Evolutionary conservation across 192 early-diverging fungal species (phyloP), one percentile per base, ranked within the genome.

Genomic region (Coemansia erecta): DNA sequence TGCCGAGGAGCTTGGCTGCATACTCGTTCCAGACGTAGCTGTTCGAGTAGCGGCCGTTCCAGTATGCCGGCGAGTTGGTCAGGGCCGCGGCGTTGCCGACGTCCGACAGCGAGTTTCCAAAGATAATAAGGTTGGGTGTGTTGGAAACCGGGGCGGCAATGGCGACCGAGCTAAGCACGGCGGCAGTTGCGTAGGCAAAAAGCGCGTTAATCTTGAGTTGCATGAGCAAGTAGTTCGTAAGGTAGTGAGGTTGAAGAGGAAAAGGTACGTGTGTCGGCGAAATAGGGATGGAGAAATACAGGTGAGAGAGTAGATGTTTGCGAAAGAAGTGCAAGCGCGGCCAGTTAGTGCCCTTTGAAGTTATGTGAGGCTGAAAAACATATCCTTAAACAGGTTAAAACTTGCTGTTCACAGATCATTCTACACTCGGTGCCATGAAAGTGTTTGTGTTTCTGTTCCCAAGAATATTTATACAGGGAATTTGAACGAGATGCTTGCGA

Each of bases 21-120:
- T 79, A 79, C 41, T 79, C 76, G 54, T 79, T 52, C 76, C 76
- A 79, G 49, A 79, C 60, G 24, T 72, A 73, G 58, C 66, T 70
- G 64, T 79, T 73, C 0, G 61, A 54, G 23, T 56, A 64, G 55
- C 76, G 76, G 18, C 76, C 76, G 0, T 66, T 50, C 62, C 71
- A 79, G 70, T 69, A 73, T 2, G 54, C 62, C 11, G 15, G 15
- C 1, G 41, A 2, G 31, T 46, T 11, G 1, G 45, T 33, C 19
- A 62, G 43, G 2, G 53, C 55, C 0, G 54, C 57, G 8, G 63
- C 40, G 31, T 79, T 79, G 47, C 70, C 70, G 8, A 45, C 56
- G 50, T 79, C 76, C 6, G 66, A 69, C 12, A 79, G 59, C 39
- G 63, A 66, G 59, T 79, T 79, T 24, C 76, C 76, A 52, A 79